These are phyloP conservation scores for Cladosporium halotolerans DNA, from an alignment of 2,329 filamentous ascomycete species.

Conservation along the genomic window DNA sequence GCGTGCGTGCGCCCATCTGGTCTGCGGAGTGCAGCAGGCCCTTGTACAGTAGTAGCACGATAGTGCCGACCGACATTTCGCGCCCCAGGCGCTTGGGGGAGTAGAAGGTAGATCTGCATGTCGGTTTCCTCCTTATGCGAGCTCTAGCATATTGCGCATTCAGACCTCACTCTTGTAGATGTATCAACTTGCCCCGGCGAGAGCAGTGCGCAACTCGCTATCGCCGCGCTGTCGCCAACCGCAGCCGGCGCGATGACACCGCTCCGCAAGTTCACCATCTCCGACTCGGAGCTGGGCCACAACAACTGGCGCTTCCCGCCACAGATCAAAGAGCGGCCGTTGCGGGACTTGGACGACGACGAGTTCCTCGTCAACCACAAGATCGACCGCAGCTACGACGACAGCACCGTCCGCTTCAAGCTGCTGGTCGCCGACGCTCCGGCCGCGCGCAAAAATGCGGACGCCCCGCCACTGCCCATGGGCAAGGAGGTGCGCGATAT, in stretches of 20 bases:
- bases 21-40: conserved; percentile 8
- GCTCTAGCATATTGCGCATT: neutral
- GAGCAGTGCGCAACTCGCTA: neutral
- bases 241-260: neutral
- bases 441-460: conserved; percentile 22
- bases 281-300: conserved; percentile 29
- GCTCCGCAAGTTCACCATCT: conserved; percentile 27
- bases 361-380: conserved; percentile 31
- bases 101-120: neutral
- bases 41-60: neutral
- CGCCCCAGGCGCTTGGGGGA: neutral
- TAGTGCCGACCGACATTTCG: conserved; percentile 10
- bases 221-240: neutral
- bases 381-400: conserved; percentile 32
- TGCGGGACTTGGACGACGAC: conserved; percentile 25
- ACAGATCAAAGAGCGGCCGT: conserved; percentile 23
- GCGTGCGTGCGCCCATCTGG: neutral
- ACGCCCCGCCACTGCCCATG: conserved; percentile 24
- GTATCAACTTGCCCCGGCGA: neutral
- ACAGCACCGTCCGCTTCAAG: conserved; percentile 30
- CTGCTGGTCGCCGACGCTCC: conserved; percentile 19
- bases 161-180: neutral
- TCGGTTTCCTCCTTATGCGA: neutral
- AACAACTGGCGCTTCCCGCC: conserved; percentile 28
- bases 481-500: conserved; percentile 19